Percentiles rank a stretch among this genome's conserved stretches.
These are phyloP conservation scores for Russula compacta DNA, from an alignment of 768 basidiomycete species.

Conservation along the genomic window DNA sequence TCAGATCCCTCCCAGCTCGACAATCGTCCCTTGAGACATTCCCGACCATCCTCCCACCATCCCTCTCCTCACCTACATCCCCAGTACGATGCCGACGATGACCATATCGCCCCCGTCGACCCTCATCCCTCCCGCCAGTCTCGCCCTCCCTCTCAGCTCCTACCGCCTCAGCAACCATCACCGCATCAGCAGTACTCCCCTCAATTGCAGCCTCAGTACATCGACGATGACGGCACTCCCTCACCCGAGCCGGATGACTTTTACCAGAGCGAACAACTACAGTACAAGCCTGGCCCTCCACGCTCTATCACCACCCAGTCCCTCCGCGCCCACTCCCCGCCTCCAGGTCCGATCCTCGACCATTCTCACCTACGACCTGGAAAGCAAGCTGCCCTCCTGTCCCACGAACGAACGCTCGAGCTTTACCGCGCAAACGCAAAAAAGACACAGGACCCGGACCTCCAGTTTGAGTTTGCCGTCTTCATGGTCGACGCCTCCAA, in stretches of 20 bases:
- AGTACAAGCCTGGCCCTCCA: conserved; percentile 10
- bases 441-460: conserved; percentile 95
- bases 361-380: conserved; percentile 92
- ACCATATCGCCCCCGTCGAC: background rate
- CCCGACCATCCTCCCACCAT: conserved; percentile 2
- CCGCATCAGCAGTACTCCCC: conserved; percentile 11
- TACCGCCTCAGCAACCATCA: background rate
- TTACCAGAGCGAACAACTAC: conserved; percentile 15
- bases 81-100: conserved; percentile 9
- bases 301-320: conserved; percentile 45
- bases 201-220: conserved; percentile 14
- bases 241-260: conserved; percentile 19
- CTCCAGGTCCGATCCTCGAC: conserved; percentile 66
- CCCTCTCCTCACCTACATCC: conserved; percentile 1
- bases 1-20: background rate
- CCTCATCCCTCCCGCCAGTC: conserved; percentile 5
- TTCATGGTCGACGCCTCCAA: conserved; percentile 99
- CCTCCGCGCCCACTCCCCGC: conserved; percentile 57
- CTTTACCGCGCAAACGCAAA: conserved; percentile 97
- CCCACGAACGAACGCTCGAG: conserved; percentile 92
- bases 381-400: conserved; percentile 84
- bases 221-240: conserved; percentile 13
- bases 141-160: conserved; percentile 13
- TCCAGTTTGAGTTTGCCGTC: conserved; percentile 97
- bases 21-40: background rate